phyloP scores from a whole-genome alignment of 1,284 basidiomycete genomes.

The Fomitopsis palustris region DNA sequence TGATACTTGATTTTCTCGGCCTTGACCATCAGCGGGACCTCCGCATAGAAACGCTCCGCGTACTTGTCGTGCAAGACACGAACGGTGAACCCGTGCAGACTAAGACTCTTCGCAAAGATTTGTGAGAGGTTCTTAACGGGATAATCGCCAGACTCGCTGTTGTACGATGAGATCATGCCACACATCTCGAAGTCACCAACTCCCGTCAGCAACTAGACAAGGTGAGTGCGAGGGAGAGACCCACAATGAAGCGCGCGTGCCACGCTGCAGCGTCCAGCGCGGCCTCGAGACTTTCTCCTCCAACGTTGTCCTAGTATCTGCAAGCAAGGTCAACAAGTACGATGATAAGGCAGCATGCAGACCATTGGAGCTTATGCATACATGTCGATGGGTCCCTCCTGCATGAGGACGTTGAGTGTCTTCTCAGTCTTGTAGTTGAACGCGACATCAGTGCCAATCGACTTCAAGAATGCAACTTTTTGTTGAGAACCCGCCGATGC shows the following conservation, averaged over 20 bases:
- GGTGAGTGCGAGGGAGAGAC: constrained; percentile 21
- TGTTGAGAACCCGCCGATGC: constrained; percentile 70
- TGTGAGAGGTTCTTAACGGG: constrained; percentile 29
- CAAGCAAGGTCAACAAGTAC: too few species aligned
- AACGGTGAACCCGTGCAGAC: constrained; percentile 60
- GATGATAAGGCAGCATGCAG: too few species aligned
- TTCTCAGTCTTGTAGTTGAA: constrained; percentile 72
- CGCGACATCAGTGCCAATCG: constrained; percentile 64
- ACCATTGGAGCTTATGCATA: too few species aligned
- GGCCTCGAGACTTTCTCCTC: constrained; percentile 63
- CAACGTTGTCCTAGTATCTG: constrained; percentile 57
- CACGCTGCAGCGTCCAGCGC: constrained; percentile 48
- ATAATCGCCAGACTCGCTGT: constrained; percentile 14
- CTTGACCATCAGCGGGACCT: constrained; percentile 47
- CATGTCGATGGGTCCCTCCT: constrained; percentile 56
- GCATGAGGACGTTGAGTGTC: constrained; percentile 49
- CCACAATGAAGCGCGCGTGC: constrained; percentile 53
- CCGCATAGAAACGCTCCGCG: constrained; percentile 42
- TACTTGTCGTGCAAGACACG: constrained; percentile 36
- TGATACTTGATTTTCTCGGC: constrained; percentile 58
- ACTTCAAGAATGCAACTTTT: constrained; percentile 62
- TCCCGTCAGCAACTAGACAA: neutral
- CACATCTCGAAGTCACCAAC: constrained; percentile 12
- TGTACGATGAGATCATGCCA: constrained; percentile 31
- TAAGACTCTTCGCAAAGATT: constrained; percentile 49